A percentile compares a stretch with the other conserved stretches of the same genome.
Conservation (phyloP, 1,139 yeast species). For the Magnusiomyces clavatus region DNA sequence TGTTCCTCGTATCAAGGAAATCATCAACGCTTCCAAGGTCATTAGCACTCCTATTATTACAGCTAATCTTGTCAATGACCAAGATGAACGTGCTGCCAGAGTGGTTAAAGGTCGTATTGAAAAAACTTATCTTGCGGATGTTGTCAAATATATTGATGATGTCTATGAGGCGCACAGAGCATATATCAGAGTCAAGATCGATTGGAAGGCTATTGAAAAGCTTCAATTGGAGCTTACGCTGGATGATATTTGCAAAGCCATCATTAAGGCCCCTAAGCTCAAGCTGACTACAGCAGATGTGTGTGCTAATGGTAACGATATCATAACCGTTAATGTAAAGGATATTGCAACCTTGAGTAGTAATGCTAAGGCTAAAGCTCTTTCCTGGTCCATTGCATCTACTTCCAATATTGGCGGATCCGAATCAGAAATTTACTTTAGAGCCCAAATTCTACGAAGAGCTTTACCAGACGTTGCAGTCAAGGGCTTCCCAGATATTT, state of each 20-base stretch:
- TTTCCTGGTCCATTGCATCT: constrained; percentile 18
- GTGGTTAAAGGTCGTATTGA: constrained; percentile 97
- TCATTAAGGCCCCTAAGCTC: constrained; percentile 77
- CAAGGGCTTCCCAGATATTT: constrained; percentile 83
- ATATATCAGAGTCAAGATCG: constrained; percentile 73
- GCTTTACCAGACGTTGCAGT: constrained; percentile 81
- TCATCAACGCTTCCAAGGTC: constrained; percentile 90
- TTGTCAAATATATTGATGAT: constrained; percentile 85
- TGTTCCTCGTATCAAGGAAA: constrained; percentile 98
- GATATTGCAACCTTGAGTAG: constrained; percentile 43
- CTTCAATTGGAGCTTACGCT: constrained; percentile 82
- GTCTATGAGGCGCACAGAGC: constrained; percentile 80
- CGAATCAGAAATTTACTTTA: constrained; percentile 64
- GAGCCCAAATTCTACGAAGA: constrained; percentile 85
- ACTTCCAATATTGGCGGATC: constrained; percentile 37
- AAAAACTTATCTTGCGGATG: constrained; percentile 80
- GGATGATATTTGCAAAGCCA: constrained; percentile 80
- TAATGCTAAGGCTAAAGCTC: constrained; percentile 25
- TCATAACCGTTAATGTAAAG: constrained; percentile 69
- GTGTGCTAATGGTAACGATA: constrained; percentile 55
- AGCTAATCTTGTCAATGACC: constrained; percentile 85
- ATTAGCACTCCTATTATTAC: constrained; percentile 96
- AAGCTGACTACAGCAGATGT: constrained; percentile 74
- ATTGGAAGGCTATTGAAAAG: constrained; percentile 75
- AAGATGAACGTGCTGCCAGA: constrained; percentile 96